A percentile compares a stretch with the other conserved stretches of the same genome.
These are phyloP conservation scores for Eucalyptus polyanthemos DNA, from an alignment of 345 rosid species.

Conservation along the genomic window DNA sequence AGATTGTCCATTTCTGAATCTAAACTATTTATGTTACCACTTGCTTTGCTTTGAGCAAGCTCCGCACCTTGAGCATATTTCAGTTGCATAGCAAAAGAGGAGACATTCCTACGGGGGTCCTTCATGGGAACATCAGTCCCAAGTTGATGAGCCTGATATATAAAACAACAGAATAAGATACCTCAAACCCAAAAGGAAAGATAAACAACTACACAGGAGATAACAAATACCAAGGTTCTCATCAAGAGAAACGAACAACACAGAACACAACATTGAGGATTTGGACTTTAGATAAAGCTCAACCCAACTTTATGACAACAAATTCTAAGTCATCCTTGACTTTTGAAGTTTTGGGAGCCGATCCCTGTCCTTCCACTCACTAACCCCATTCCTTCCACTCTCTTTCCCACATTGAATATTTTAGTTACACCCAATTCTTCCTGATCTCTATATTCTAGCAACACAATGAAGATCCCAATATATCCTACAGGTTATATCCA, in stretches of 20 bases:
- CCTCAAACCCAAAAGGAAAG: not conserved
- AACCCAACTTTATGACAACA: not conserved
- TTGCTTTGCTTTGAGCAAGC: conserved; percentile 1
- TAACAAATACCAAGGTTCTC: not conserved
- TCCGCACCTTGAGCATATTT: conserved; percentile 17
- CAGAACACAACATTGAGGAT: not conserved
- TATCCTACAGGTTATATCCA: not conserved
- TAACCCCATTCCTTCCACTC: not conserved
- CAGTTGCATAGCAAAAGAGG: conserved; percentile 78
- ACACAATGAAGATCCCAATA: not conserved
- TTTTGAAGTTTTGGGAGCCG: not conserved
- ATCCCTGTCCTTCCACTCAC: not conserved
- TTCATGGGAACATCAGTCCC: conserved; percentile 84
- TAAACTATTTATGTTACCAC: not conserved
- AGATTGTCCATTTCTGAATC: not conserved
- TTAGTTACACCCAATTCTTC: not conserved
- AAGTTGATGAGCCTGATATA: conserved; percentile 46
- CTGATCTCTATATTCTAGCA: not conserved
- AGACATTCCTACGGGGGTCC: conserved; percentile 63
- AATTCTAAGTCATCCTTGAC: not conserved
- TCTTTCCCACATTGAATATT: not conserved
- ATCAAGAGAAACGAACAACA: not conserved
- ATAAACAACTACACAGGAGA: not conserved
- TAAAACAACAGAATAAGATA: not conserved
- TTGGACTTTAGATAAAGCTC: not conserved